Evolutionary conservation across 192 early-diverging fungal genomes (phyloP), one percentile per base, ranked within the genome.

Genomic region (Entomortierella beljakovae): DNA sequence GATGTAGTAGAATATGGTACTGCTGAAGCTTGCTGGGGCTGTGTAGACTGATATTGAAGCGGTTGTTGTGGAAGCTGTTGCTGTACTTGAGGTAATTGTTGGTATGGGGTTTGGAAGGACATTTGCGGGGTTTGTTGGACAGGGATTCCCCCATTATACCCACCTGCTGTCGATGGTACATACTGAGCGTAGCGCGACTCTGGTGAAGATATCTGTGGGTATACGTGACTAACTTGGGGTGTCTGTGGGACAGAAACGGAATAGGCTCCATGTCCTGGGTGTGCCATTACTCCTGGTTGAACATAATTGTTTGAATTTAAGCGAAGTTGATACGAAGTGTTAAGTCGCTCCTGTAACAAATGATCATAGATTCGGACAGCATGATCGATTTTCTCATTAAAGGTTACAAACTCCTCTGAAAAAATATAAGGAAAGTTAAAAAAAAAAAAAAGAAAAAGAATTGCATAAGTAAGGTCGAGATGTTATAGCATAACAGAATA

Each of bases 331-430:
- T 79, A 79, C 4, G 56, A 59, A 0, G 75, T 59, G 28, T 79
- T 79, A 20, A 79, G 42, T n/a, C 61, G 55, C 42, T 79, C 75
- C 42, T 79, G 75, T 49, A 79, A 32, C 1, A 70, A 37, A 31
- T 70, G 75, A 25, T 79, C 75, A 40, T 79, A 79, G 29, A 79
- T 79, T 48, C 57, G 29, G 40, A 79, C 75, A 2, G 75, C 75
- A 56, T 79, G 75, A 42, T 79, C 75, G 55, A 79, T 79, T 51
- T 79, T 79, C 15, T 79, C 75, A 37, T 79, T 79, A 49, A 64
- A 79, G 53, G 56, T 48, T 37, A 79, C 57, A 79, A 69, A 79
- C 20, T 79, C 75, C 56, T 70, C 73, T 77, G 58, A 31, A 33
- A 52, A 33, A 55, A 34, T 23, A 23, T 31, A 59, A 51, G 42